Base-by-base conservation (phyloP, 2,329 filamentous ascomycete species). In the Lecanicillium sp. region DNA sequence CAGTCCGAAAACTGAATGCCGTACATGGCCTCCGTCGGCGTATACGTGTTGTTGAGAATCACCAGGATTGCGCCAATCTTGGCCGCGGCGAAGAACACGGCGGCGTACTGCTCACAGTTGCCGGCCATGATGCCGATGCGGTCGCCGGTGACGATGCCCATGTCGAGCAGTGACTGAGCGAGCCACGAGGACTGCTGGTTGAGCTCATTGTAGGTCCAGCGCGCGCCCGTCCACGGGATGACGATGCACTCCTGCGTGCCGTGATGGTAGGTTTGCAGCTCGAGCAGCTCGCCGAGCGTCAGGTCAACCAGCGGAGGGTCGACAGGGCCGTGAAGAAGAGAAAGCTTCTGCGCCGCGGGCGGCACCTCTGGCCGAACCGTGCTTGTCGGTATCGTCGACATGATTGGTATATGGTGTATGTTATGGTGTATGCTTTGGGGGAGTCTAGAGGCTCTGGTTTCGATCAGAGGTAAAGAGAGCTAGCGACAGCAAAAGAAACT, bases 31-130 rank as follows among this genome's bases (percentile, higher is more conserved):
- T 90, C 86, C 1, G 76, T 78, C 2, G 82, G 74, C 1, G 86
- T 90, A 61, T 90, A 90, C 0, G 86, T 90, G 66, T 89, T 90
- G 68, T 90, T 90, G 55, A 90, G 69, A 37, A 90, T 87, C 23
- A 90, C 86, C 44, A 90, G 70, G 38, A 85, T 81, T 39, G 77
- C 81, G 9, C 83, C 83, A 15, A 86, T 74, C 39, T 79, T 74
- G 33, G 82, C 80, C 10, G 81, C 83, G 3, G 83, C 84, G 55
- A 89, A 88, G 70, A 88, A 87, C 14, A 88, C 75, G 3, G 84
- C 75, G 24, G 86, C 66, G 81, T 91, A 91, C 78, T 95, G 74
- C 77, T 94, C 68, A 73, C 90, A 70, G 78, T 95, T 68, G 70
- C 90, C 58, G 66, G 85, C 84, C 81, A 89, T 87, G 54, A 90